Evolutionary conservation across 345 rosid species (phyloP), one percentile per base, ranked within the genome.

Genomic region (Lumnitzera racemosa): DNA sequence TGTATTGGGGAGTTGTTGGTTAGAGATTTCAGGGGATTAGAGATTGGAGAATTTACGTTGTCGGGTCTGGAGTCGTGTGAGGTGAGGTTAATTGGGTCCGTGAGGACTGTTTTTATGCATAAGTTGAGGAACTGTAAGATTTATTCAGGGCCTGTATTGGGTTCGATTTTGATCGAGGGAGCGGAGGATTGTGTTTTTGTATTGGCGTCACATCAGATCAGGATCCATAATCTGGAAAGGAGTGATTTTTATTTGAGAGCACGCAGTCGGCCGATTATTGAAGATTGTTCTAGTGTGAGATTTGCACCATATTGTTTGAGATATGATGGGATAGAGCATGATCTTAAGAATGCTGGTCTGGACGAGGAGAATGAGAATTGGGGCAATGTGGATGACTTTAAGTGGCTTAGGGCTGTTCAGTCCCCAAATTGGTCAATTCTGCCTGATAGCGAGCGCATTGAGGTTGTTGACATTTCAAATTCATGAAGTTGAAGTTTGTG

Each of bases 241-340:
- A 68, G 87, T 63, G 89, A 84, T 72, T 92, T 92, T 65, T 89
- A 87, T 75, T 41, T 89, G 70, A 79, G 96, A 65, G 91, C 81
- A 58, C 85, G 96, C 74, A 92, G 96, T 55, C 76, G 91, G 70
- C 98, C 96, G 3, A 85, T 91, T 47, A 70, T 87, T n/a, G 96
- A 89, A 80, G 96, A 91, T 56, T 74, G 92, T 57, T 57, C 62
- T 2, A 82, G 73, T 14, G 81, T 82, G 47, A 81, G 89, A 41
- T 89, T 92, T 36, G 88, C 80, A 9, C 98, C 98, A 1, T 84
- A 81, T 59, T 87, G 87, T 80, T 76, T 91, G 77, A 68, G 70
- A 29, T 92, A 89, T 47, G 60, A 76, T 46, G 96, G 91, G 67
- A 77, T 92, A n/a, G 86, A 77, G 36, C 77, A 77, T 47, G 91